Base-by-base conservation (phyloP, 768 basidiomycete genomes). In the Tulasnella sp. region DNA sequence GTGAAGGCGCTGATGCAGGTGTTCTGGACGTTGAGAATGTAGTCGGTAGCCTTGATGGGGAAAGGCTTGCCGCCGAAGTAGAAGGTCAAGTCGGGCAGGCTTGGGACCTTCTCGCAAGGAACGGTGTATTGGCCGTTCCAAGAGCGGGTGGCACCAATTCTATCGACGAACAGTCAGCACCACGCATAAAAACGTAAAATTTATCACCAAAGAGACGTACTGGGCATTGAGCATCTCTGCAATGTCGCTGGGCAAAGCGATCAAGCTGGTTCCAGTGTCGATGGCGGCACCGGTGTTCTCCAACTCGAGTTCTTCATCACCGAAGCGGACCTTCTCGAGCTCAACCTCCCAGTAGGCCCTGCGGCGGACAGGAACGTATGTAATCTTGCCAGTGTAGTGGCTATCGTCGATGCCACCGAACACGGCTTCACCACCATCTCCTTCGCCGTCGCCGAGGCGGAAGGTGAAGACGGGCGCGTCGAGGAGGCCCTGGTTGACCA, bases 331-430 rank as follows among this genome's bases (percentile, higher is more conserved):
- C 85, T 92, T 92, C 86, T 94, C 89, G 38, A 99, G 92, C 85
- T 98, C 96, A 71, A 99, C 95, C 86, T 99, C 97, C 97, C 97
- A 98, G 87, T 98, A 99, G 6, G 95, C 98, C 89, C 94, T 96
- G 83, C 95, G 91, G 83, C 97, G 92, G 76, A 99, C 88, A 75
- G 98, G 97, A 40, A 93, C 95, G 83, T 99, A 99, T 34, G 85
- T 83, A 80, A 99, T 89, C 83, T 91, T 87, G 85, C 98, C 98
- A 6, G 85, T 89, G 87, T 93, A 98, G 44, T 94, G 93, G 36
- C 82, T 82, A 16, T 85, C 76, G 85, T 99, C 96, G 81, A 98
- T 89, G 62, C 96, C 97, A 82, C 97, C 97, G 81, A 99, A 99
- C 79, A 92, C 86, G 44, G 93, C 95, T 85, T 96, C 95, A 74